Conservation (phyloP, 306 rosid species). For the Delonix regia region DNA sequence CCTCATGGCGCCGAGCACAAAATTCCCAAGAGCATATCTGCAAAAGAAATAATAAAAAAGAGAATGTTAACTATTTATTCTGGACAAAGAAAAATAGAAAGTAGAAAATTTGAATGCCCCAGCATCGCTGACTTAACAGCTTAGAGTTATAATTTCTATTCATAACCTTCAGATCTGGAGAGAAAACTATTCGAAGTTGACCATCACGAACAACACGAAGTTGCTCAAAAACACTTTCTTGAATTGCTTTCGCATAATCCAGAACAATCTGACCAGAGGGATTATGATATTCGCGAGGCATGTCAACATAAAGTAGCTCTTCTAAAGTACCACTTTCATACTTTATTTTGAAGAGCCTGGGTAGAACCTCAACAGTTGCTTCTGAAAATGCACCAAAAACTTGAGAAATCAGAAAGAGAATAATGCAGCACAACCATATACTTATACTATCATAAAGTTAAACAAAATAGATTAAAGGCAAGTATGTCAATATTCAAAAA, state of each 20-base stretch:
- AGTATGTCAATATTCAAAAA: background rate
- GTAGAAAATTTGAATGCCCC: background rate
- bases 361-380: conserved; percentile 95
- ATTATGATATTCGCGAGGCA: conserved; percentile 92
- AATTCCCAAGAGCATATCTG: conserved; percentile 99
- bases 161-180: conserved; percentile 85
- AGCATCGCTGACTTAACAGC: conserved; percentile 1
- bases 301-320: conserved; percentile 92
- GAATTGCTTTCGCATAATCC: conserved; percentile 89
- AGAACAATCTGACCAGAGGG: conserved; percentile 94
- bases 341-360: conserved; percentile 95
- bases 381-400: conserved; percentile 56
- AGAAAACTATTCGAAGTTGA: conserved; percentile 88
- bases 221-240: conserved; percentile 96
- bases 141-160: conserved; percentile 1
- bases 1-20: conserved; percentile 97
- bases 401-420: conserved; percentile 32
- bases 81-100: conserved; percentile 43
- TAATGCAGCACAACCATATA: conserved; percentile 24
- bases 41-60: conserved; percentile 28
- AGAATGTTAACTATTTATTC: conserved; percentile 40
- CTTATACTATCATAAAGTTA: conserved; percentile 3
- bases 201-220: conserved; percentile 99
- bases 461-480: background rate
- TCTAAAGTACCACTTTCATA: conserved; percentile 97